Base-by-base conservation (phyloP, 352 stramenopile species). In the Phytophthora palmivora region DNA sequence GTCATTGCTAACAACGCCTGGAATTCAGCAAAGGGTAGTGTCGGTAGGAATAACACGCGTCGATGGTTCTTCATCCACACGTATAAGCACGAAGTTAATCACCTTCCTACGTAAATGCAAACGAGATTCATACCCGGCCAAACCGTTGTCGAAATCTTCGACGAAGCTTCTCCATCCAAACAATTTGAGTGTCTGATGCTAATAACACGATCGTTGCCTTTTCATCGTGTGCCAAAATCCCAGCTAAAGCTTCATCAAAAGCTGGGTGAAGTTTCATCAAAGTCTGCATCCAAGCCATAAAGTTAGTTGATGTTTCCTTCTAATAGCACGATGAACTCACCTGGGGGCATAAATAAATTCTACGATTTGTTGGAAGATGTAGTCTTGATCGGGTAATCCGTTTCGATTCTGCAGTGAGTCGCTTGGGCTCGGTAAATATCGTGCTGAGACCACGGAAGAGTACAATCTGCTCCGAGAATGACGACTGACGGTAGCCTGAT, bases 401-500 rank as follows among this genome's bases (percentile, higher is more conserved):
- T 49, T 72, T 61, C 3, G 43, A 38, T 10, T 56, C 32, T 24
- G 16, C n/a, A 14, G 61, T 58, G 18, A 57, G 34, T 14, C 45
- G 45, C 38, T 60, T 55, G 14, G 72, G 72, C 36, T 74, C 43
- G 12, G 59, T 77, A 28, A 77, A 96, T 21, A 87, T 75, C 2
- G 84, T 90, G 43, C 77, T 80, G 16, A 94, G 72, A 2, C 83
- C 76, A 16, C 63, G 72, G 44, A 96, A 90, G 21, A 89, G 60
- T 1, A 92, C 82, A 14, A 92, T 63, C 30, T 91, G 67, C 64
- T 96, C 88, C 2, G 76, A 85, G 52, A 88, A 95, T 3, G 51
- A 55, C 2, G 53, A 54, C 4, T 71, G 63, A 28, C 81, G 66
- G 51, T 86, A 70, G 10, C 42, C 36, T 19, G 64, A 62, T 22